Evolutionary conservation across 1,284 basidiomycete species (phyloP).

Genomic region (Cutaneotrichosporon arboriforme): DNA sequence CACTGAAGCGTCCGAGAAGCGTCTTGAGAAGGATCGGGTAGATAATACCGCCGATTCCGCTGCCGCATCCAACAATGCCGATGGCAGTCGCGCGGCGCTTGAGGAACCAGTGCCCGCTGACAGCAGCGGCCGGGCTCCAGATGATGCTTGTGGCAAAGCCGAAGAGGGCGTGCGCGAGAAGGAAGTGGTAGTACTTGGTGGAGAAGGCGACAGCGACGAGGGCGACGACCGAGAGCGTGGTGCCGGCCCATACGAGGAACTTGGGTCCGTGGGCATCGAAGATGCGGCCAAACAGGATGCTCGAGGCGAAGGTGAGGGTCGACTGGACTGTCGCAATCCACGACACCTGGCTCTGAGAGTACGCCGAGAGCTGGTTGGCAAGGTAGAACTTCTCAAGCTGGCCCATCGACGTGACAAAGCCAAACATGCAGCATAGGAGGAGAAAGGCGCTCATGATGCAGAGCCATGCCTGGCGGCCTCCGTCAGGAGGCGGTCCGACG

Average conservation of each 20-base stretch:
- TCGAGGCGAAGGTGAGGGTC: constrained; percentile 29
- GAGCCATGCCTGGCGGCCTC: constrained; percentile 27
- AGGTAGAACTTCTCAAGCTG: constrained; percentile 25
- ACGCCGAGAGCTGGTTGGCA: constrained; percentile 17
- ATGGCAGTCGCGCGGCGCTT: constrained; percentile 35
- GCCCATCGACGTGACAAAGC: constrained; percentile 26
- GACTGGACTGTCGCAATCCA: constrained; percentile 23
- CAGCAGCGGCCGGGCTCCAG: constrained; percentile 39
- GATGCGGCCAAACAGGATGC: constrained; percentile 16
- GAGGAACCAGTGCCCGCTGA: constrained; percentile 42
- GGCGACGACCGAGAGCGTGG: constrained; percentile 11
- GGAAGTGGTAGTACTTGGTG: constrained; percentile 41
- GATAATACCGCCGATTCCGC: constrained; percentile 39
- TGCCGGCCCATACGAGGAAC: constrained; percentile 18
- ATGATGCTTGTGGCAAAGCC: constrained; percentile 35
- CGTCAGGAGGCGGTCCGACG: constrained; percentile 24
- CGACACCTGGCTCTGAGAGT: constrained; percentile 8
- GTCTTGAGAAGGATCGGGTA: constrained; percentile 38
- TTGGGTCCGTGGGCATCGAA: constrained; percentile 25
- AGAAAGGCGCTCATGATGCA: constrained; percentile 24
- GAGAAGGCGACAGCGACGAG: constrained; percentile 24
- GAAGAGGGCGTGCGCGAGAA: constrained; percentile 38
- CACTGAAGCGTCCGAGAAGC: not conserved
- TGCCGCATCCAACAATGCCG: constrained; percentile 40
- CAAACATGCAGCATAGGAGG: constrained; percentile 28